Percentiles rank a stretch among this genome's conserved stretches.
These are phyloP conservation scores for Leptodontidium sp. DNA, from an alignment of 2,329 filamentous ascomycete species.

Conservation along the genomic window DNA sequence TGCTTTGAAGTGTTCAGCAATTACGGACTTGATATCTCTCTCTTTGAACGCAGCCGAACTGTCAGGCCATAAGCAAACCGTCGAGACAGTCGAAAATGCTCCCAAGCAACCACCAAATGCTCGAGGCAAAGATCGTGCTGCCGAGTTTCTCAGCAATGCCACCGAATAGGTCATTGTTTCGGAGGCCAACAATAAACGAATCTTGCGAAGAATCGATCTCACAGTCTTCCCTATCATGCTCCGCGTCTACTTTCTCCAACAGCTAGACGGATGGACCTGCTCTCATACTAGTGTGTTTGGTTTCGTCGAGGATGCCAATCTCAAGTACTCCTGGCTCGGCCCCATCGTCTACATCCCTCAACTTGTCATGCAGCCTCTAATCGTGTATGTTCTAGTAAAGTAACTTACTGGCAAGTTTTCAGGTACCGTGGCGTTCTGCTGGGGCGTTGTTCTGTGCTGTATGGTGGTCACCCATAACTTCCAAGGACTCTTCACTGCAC, in stretches of 20 bases:
- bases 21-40: no score
- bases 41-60: neutral
- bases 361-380: slow-evolving; percentile 63
- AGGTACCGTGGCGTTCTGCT: slow-evolving; percentile 58
- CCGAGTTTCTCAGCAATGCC: slow-evolving; percentile 33
- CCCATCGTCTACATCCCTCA: slow-evolving; percentile 69
- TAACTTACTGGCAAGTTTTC: slow-evolving; percentile 63
- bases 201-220: slow-evolving; percentile 52
- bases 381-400: slow-evolving; percentile 61
- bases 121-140: slow-evolving; percentile 33
- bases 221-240: slow-evolving; percentile 60
- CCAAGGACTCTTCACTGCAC: slow-evolving; percentile 47
- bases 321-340: slow-evolving; percentile 66
- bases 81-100: slow-evolving; percentile 33
- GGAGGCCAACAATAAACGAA: slow-evolving; percentile 36
- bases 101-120: slow-evolving; percentile 21
- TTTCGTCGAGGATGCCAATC: slow-evolving; percentile 55
- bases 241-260: slow-evolving; percentile 65
- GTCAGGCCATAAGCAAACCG: slow-evolving; percentile 24
- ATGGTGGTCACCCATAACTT: slow-evolving; percentile 48
- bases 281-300: slow-evolving; percentile 59
- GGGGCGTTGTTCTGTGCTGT: slow-evolving; percentile 57
- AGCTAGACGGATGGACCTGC: slow-evolving; percentile 49
- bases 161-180: slow-evolving; percentile 31
- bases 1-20: neutral